Evolutionary conservation across 371 early-diverging fungal genomes (phyloP).

Genomic region (Cokeromyces recurvatus): DNA sequence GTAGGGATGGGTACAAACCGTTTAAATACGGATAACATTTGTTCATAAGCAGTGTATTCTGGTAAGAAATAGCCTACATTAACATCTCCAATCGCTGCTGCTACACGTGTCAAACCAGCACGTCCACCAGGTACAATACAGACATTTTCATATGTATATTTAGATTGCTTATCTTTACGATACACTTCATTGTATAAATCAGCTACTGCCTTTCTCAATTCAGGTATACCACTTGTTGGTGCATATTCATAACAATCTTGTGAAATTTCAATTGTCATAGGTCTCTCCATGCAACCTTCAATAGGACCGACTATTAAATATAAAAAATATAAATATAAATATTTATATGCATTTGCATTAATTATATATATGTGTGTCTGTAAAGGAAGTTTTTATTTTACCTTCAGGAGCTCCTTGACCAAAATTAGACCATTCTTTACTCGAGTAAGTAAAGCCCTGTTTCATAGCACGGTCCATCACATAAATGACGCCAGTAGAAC

Average conservation of each 20-base stretch:
- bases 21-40: slow-evolving; percentile 46
- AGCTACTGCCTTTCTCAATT: slow-evolving; percentile 38
- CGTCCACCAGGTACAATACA: slow-evolving; percentile 53
- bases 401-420: slow-evolving; percentile 56
- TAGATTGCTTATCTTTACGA: slow-evolving; percentile 29
- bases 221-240: slow-evolving; percentile 33
- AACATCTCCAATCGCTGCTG: slow-evolving; percentile 42
- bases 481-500: slow-evolving; percentile 50
- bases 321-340: no score
- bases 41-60: slow-evolving; percentile 49
- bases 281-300: slow-evolving; percentile 37
- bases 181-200: slow-evolving; percentile 44
- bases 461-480: slow-evolving; percentile 49
- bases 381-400: slow-evolving; percentile 10
- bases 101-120: slow-evolving; percentile 49
- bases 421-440: slow-evolving; percentile 43
- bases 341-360: background rate
- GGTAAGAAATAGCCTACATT: slow-evolving; percentile 53
- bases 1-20: slow-evolving; percentile 51
- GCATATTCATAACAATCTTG: slow-evolving; percentile 32
- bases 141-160: slow-evolving; percentile 48
- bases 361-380: no score
- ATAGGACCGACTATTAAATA: slow-evolving; percentile 28
- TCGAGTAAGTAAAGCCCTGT: slow-evolving; percentile 30
- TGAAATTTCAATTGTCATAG: slow-evolving; percentile 19